A percentile compares a stretch with the other conserved stretches of the same genome.
Evolutionary conservation across 176 grass and related monocot species (phyloP).

Genomic region (Alopecurus myosuroides): DNA sequence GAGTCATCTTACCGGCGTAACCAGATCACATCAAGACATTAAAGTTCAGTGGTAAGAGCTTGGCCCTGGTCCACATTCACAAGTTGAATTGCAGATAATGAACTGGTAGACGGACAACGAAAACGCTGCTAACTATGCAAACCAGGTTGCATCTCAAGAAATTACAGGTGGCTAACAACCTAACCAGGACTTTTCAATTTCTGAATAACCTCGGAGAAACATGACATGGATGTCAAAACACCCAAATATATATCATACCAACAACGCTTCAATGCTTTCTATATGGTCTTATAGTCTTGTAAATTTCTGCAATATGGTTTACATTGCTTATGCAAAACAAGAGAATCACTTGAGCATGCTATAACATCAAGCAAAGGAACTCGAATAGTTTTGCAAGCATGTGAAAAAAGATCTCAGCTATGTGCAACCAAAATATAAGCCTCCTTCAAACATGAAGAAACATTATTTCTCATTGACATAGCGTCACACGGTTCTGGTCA

Average conservation of each 20-base stretch:
- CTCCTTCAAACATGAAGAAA: not conserved
- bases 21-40: conserved; percentile 38
- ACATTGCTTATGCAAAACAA: conserved; percentile 6
- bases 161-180: not conserved
- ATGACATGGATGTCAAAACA: not conserved
- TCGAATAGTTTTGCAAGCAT: not conserved
- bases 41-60: conserved; percentile 33
- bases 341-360: not conserved
- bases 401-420: not conserved
- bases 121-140: not conserved
- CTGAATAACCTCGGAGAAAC: not conserved
- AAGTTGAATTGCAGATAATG: not conserved
- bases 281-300: not conserved
- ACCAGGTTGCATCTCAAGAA: not conserved
- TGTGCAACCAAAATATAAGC: not conserved
- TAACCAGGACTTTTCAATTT: not conserved
- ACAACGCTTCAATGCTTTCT: not conserved
- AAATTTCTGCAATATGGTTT: not conserved
- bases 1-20: conserved; percentile 28
- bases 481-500: not conserved
- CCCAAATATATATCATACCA: not conserved
- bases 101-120: not conserved
- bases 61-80: conserved; percentile 6
- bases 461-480: not conserved
- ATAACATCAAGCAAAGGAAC: not conserved